Evolutionary conservation across 2,329 filamentous ascomycete genomes (phyloP).

Genomic region (Xylariomycetidae sp.): DNA sequence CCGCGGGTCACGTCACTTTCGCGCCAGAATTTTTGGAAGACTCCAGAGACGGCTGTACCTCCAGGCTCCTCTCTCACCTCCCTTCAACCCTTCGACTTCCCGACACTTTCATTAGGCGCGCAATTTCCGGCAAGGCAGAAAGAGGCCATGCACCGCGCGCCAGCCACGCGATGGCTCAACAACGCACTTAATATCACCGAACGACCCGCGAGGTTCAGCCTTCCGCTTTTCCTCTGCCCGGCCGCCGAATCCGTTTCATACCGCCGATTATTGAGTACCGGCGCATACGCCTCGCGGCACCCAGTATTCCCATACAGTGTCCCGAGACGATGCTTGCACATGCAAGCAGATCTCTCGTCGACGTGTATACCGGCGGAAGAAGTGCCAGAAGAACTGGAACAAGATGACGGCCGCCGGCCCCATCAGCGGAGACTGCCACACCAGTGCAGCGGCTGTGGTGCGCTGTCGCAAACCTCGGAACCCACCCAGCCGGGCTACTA

Average conservation of each 20-base stretch:
- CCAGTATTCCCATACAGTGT: conserved; percentile 19
- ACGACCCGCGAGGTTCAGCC: conserved; percentile 26
- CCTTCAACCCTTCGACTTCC: not conserved
- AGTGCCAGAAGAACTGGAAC: too few relatives aligned
- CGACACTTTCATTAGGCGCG: conserved; percentile 4
- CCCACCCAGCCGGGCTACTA: conserved; percentile 51
- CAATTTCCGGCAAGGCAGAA: not conserved
- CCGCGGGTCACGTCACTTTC: conserved; percentile 3
- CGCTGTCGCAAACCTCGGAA: conserved; percentile 51
- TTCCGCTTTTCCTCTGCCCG: conserved; percentile 45
- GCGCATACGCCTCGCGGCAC: too few relatives aligned
- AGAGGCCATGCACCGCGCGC: conserved; percentile 37
- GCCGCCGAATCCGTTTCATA: conserved; percentile 21
- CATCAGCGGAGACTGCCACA: conserved; percentile 43
- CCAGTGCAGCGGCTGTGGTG: conserved; percentile 60
- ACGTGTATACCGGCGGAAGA: too few relatives aligned
- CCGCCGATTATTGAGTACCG: too few relatives aligned
- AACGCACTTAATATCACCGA: conserved; percentile 38
- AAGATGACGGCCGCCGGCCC: too few relatives aligned
- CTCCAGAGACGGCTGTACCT: too few relatives aligned
- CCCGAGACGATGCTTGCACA: conserved; percentile 23
- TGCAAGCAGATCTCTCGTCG: conserved; percentile 14
- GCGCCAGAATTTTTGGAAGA: conserved; percentile 4
- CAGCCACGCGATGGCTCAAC: conserved; percentile 37
- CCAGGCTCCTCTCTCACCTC: not conserved